phyloP scores from a whole-genome alignment of 495 filamentous ascomycete genomes.

The Trichoderma reesei region DNA sequence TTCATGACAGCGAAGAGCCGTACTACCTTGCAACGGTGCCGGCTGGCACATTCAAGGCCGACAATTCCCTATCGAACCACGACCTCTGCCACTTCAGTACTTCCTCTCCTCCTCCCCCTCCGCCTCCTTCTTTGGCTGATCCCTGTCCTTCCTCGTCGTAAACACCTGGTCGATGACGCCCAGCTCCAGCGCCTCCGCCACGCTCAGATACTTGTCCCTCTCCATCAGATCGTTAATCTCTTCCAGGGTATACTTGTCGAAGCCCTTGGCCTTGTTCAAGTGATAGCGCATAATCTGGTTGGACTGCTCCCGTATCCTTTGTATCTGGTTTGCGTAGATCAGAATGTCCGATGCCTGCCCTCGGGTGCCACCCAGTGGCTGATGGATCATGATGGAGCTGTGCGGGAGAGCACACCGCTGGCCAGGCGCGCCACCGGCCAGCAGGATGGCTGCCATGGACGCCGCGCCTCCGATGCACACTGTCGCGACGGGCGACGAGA shows the following conservation, averaged over 20 bases:
- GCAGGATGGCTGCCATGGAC: constrained; percentile 83
- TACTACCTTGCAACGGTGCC: background rate
- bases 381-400: constrained; percentile 91
- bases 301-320: constrained; percentile 72
- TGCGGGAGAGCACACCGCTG: constrained; percentile 85
- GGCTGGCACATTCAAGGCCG: background rate
- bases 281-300: constrained; percentile 86
- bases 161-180: constrained; percentile 90
- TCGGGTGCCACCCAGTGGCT: constrained; percentile 82
- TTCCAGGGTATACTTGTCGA: constrained; percentile 50
- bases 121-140: constrained; percentile 18
- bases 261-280: constrained; percentile 61
- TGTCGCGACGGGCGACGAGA: constrained; percentile 80
- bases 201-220: constrained; percentile 87
- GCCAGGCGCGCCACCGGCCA: constrained; percentile 77
- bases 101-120: constrained; percentile 16
- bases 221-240: constrained; percentile 94
- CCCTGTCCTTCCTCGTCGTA: constrained; percentile 33
- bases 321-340: constrained; percentile 94
- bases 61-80: background rate
- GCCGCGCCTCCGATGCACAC: constrained; percentile 94
- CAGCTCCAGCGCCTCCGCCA: constrained; percentile 75
- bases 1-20: too few relatives aligned
- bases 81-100: background rate
- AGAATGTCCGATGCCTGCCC: constrained; percentile 89